phyloP scores from a whole-genome alignment of 345 rosid species.

The Corchorus olitorius region DNA sequence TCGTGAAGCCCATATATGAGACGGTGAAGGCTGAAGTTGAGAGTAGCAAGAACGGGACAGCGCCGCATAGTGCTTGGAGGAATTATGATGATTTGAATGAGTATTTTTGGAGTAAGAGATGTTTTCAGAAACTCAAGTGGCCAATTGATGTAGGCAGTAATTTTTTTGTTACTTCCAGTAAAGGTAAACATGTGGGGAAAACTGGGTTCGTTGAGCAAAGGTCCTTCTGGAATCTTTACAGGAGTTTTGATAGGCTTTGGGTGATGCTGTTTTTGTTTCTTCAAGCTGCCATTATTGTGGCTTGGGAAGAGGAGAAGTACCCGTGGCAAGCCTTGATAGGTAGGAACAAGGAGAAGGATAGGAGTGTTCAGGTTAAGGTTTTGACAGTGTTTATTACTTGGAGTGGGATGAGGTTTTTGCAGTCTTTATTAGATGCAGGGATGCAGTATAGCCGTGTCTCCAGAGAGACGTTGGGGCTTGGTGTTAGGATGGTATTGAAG shows the following conservation, averaged over 20 bases:
- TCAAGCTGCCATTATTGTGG: constrained; percentile 80
- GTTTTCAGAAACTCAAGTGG: constrained; percentile 86
- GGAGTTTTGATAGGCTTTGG: constrained; percentile 95
- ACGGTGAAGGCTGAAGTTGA: constrained; percentile 81
- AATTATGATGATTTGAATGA: constrained; percentile 93
- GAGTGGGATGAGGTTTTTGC: constrained; percentile 83
- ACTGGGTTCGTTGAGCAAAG: constrained; percentile 97
- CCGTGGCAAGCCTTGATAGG: constrained; percentile 65
- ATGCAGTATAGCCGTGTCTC: constrained; percentile 70
- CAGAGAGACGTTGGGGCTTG: constrained; percentile 69
- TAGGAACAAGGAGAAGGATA: constrained; percentile 25
- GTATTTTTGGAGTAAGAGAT: constrained; percentile 94
- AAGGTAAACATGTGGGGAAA: constrained; percentile 74
- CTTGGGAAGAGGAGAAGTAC: constrained; percentile 53
- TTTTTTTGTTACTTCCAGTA: constrained; percentile 63
- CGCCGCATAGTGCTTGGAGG: constrained; percentile 93
- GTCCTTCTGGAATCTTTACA: constrained; percentile 77
- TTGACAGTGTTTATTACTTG: constrained; percentile 80
- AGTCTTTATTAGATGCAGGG: constrained; percentile 72
- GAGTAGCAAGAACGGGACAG: constrained; percentile 82
- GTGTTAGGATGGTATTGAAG: constrained; percentile 83
- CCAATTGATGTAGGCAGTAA: constrained; percentile 74
- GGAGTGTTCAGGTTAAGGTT: constrained; percentile 64
- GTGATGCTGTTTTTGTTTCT: constrained; percentile 73
- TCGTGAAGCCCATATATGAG: constrained; percentile 82